Evolutionary conservation across 192 early-diverging fungal species (phyloP), one percentile per base, ranked within the genome.

Genomic region (Entomortierella chlamydospora): DNA sequence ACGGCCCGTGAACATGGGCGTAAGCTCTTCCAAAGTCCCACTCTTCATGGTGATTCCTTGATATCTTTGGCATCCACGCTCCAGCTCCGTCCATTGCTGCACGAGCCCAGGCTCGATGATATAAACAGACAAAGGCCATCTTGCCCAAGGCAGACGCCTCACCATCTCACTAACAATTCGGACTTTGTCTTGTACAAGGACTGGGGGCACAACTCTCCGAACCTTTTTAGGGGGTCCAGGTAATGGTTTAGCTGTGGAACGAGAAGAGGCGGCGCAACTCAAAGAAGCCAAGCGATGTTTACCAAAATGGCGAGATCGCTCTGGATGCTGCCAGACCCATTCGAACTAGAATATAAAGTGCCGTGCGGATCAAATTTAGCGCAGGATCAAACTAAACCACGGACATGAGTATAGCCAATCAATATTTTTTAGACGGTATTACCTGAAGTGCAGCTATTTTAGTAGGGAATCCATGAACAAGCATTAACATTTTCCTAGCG

Each of bases 281-380:
- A 42, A 10, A 13, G n/a, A 15, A 1, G 39, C 2, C 6, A 15
- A 9, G 0, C 37, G 6, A 6, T 54, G 8, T 34, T 57, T 78
- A 18, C 45, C 30, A 18, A 79, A 79, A 49, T 79, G 76, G 9
- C 76, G 76, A 20, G 76, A 79, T 13, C 68, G 76, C 22, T 79
- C 57, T 28, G 76, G 76, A 28, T 79, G 25, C 33, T 79, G 76
- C 68, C 76, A 79, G 1, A 63, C 76, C 68, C 76, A 79, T 37
- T 79, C 76, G 30, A 79, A 79, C 63, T 77, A 57, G 18, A 8
- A 3, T 30, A 10, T 4, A 10, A 4, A 28, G 28, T 22, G 11
- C 11, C 25, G 25, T 33, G 45, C 34, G 34, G 34, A 37, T 37
- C 34, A 37, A 37, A 37, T 37, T n/a, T 37, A 37, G 4, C 10